Conservation (phyloP, 768 basidiomycete genomes). For the Rubroboletus satanas region DNA sequence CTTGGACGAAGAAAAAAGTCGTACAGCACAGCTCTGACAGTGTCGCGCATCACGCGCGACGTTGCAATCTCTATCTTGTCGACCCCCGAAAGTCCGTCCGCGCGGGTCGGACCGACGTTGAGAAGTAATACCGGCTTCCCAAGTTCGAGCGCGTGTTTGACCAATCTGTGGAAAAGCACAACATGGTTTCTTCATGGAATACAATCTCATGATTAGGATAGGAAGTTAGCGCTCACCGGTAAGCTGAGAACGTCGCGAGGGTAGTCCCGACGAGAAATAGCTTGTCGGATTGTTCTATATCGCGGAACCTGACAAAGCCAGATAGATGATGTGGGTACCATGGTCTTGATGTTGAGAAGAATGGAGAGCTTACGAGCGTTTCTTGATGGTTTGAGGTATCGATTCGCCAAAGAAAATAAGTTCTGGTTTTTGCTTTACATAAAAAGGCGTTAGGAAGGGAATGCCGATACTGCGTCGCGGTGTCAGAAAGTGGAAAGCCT, state of each 20-base stretch:
- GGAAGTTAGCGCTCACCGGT: conserved; percentile 45
- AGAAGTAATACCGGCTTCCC: conserved; percentile 77
- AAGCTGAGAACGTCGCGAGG: conserved; percentile 91
- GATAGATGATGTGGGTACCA: not conserved
- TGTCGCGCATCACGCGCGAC: conserved; percentile 68
- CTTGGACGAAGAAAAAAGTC: conserved; percentile 25
- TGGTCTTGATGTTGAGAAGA: not conserved
- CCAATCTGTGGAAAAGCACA: conserved; percentile 44
- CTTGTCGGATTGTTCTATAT: conserved; percentile 58
- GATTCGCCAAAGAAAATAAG: conserved; percentile 91
- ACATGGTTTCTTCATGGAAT: not conserved
- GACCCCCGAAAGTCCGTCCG: conserved; percentile 62
- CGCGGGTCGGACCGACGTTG: conserved; percentile 87
- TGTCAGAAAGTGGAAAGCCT: conserved; percentile 10
- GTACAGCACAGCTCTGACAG: conserved; percentile 58
- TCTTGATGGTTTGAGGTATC: conserved; percentile 59
- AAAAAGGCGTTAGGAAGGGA: conserved; percentile 21
- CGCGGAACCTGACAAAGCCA: conserved; percentile 41
- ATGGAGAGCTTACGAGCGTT: conserved; percentile 57
- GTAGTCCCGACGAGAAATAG: conserved; percentile 86
- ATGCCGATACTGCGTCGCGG: not conserved
- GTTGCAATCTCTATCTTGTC: conserved; percentile 78
- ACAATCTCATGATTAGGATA: not conserved
- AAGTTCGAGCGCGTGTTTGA: conserved; percentile 73
- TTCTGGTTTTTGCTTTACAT: conserved; percentile 63